These are phyloP conservation scores for Dictyostelium capitatum DNA, from an alignment of 78 protist genomes.

Conservation along the genomic window DNA sequence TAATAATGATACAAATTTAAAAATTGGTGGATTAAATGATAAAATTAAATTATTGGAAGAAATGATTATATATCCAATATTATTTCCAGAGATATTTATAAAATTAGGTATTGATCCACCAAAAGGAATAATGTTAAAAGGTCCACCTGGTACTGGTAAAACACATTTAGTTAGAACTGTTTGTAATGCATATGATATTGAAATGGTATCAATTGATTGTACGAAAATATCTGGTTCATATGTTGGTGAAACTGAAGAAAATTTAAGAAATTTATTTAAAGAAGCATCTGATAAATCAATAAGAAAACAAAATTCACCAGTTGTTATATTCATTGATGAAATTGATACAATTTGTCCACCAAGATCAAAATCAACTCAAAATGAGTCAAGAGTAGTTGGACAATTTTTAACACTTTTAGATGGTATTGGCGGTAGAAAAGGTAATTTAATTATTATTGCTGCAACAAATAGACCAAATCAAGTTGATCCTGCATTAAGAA, in stretches of 20 bases:
- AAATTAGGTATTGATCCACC: constrained; percentile 48
- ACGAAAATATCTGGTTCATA: constrained; percentile 61
- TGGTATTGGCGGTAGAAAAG: constrained; percentile 57
- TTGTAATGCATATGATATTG: constrained; percentile 99
- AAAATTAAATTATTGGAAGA: constrained; percentile 43
- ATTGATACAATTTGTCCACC: constrained; percentile 78
- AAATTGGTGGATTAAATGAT: constrained; percentile 51
- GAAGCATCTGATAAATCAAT: constrained; percentile 19
- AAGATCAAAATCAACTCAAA: constrained; percentile 47
- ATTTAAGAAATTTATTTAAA: constrained; percentile 43
- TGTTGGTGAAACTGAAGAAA: constrained; percentile 82
- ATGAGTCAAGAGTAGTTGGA: constrained; percentile 75
- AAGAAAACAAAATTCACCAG: constrained; percentile 1
- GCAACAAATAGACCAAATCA: constrained; percentile 86
- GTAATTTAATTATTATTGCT: constrained; percentile 80
- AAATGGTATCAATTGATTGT: constrained; percentile 99
- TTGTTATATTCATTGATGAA: constrained; percentile 76
- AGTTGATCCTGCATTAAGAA: constrained; percentile 85
- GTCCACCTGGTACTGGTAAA: constrained; percentile 99
- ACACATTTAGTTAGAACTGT: constrained; percentile 99
- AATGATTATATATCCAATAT: constrained; percentile 73
- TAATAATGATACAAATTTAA: not conserved
- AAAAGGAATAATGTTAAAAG: constrained; percentile 96
- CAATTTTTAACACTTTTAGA: constrained; percentile 76
- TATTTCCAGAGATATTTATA: constrained; percentile 28